Conservation (phyloP, 1,284 basidiomycete genomes). For the Boletus hoseneyae region DNA sequence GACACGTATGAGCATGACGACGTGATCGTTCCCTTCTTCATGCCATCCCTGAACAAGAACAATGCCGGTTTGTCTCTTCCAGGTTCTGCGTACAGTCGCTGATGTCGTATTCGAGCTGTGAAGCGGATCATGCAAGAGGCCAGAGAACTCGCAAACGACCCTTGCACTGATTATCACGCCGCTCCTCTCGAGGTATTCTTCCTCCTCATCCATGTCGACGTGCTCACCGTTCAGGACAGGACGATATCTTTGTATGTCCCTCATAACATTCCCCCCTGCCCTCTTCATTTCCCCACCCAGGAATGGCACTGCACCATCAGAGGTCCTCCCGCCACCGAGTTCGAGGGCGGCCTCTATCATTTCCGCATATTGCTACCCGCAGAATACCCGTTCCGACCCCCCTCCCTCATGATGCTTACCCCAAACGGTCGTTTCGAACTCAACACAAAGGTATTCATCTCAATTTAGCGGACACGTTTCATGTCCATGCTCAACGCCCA, state of each 20-base stretch:
- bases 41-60: conserved; percentile 72
- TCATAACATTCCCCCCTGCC: conserved; percentile 9
- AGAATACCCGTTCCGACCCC: conserved; percentile 93
- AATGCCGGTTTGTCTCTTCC: conserved; percentile 59
- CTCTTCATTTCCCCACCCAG: conserved; percentile 41
- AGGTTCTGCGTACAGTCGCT: neutral
- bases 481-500: conserved; percentile 12
- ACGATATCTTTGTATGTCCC: conserved; percentile 73
- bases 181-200: conserved; percentile 77
- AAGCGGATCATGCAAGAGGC: conserved; percentile 98
- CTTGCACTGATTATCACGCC: conserved; percentile 80
- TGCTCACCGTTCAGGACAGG: conserved; percentile 39
- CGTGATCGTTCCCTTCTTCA: no score
- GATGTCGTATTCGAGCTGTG: conserved; percentile 49
- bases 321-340: conserved; percentile 84
- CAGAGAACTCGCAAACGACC: conserved; percentile 79
- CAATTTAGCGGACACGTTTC: conserved; percentile 13
- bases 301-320: conserved; percentile 98
- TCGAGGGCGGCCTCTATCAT: conserved; percentile 90
- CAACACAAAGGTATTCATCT: conserved; percentile 80
- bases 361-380: conserved; percentile 88
- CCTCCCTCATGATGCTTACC: conserved; percentile 91
- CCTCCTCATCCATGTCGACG: conserved; percentile 6
- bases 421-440: conserved; percentile 95
- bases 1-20: neutral